Conservation (phyloP, 192 early-diverging fungal genomes). For the Linderina pennispora region DNA sequence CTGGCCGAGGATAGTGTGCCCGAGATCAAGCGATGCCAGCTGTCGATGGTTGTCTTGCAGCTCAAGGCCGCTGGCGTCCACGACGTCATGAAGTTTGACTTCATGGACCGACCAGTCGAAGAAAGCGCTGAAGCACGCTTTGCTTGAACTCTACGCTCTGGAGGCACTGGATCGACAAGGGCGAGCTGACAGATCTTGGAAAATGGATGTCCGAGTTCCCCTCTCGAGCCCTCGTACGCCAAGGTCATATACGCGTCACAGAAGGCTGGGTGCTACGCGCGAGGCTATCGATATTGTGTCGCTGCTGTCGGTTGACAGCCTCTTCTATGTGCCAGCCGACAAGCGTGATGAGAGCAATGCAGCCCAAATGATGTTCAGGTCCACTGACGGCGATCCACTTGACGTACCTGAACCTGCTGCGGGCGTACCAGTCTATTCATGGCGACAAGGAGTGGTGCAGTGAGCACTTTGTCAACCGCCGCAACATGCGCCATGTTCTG, state of each 20-base stretch:
- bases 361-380: constrained; percentile 75
- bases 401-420: constrained; percentile 81
- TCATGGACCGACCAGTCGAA: constrained; percentile 88
- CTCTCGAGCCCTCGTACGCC: constrained; percentile 82
- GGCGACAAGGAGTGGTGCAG: constrained; percentile 85
- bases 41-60: constrained; percentile 76
- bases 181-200: constrained; percentile 70
- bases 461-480: constrained; percentile 84
- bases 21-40: constrained; percentile 91
- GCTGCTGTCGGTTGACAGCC: constrained; percentile 83
- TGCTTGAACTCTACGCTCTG: constrained; percentile 86
- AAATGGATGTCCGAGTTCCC: constrained; percentile 85
- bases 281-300: constrained; percentile 89
- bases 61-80: constrained; percentile 90
- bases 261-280: constrained; percentile 62
- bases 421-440: constrained; percentile 67
- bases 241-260: constrained; percentile 87
- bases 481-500: constrained; percentile 81
- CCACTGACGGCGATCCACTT: constrained; percentile 89
- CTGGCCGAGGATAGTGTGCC: constrained; percentile 79
- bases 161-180: constrained; percentile 80
- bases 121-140: constrained; percentile 66
- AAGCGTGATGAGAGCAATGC: constrained; percentile 80
- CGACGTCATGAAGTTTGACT: constrained; percentile 89
- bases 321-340: constrained; percentile 85